Evolutionary conservation across 768 basidiomycete genomes (phyloP).

Genomic region (Pleurotus djamor): DNA sequence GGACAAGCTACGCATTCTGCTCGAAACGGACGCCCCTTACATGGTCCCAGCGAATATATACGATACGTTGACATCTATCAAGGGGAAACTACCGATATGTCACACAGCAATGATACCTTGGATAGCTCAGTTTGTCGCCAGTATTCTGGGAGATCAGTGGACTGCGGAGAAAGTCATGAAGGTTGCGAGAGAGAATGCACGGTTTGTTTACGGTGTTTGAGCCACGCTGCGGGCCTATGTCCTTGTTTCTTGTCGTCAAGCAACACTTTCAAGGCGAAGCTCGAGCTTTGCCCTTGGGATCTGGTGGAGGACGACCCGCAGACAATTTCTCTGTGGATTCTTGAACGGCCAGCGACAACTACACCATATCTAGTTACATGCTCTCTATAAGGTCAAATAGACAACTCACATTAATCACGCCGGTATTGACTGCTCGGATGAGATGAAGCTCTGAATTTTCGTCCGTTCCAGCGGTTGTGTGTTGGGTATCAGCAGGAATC

Average conservation of each 20-base stretch:
- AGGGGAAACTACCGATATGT: constrained; percentile 66
- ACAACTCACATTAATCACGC: constrained; percentile 67
- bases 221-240: background rate
- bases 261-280: background rate
- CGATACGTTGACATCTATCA: constrained; percentile 39
- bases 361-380: background rate
- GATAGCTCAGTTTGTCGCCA: constrained; percentile 76
- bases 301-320: constrained; percentile 11
- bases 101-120: constrained; percentile 85
- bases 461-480: constrained; percentile 66
- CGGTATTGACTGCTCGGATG: constrained; percentile 80
- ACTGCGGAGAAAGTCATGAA: constrained; percentile 55
- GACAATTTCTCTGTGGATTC: constrained; percentile 74
- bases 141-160: constrained; percentile 43
- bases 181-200: constrained; percentile 64
- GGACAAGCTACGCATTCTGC: constrained; percentile 44
- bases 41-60: constrained; percentile 84
- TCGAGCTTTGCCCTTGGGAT: background rate
- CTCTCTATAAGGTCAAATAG: too few species aligned
- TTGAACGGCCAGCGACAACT: constrained; percentile 79
- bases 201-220: constrained; percentile 55
- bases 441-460: constrained; percentile 71
- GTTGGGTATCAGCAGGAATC: constrained; percentile 70
- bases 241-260: background rate
- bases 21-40: constrained; percentile 88